Evolutionary conservation across 2,329 filamentous ascomycete genomes (phyloP).

Genomic region (Aspergillus pseudoglaucus): DNA sequence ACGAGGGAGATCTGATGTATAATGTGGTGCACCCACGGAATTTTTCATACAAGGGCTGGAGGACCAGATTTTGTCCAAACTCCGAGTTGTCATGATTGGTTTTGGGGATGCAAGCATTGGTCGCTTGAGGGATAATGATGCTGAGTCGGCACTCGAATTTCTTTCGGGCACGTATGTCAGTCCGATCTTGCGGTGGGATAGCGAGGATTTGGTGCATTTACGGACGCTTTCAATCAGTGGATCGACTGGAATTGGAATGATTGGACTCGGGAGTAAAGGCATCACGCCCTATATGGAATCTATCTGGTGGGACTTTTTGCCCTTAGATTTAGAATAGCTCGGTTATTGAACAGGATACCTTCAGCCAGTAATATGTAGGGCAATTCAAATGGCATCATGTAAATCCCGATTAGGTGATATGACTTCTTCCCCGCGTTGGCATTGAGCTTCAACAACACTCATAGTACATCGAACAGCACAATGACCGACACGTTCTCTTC

Average conservation of each 20-base stretch:
- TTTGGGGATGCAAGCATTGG: too few relatives aligned
- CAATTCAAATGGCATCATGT: too few relatives aligned
- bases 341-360: too few relatives aligned
- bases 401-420: background rate
- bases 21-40: too few relatives aligned
- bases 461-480: background rate
- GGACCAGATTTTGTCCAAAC: too few relatives aligned
- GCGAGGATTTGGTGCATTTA: background rate
- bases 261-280: background rate
- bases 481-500: slow-evolving; percentile 24
- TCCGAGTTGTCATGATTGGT: too few relatives aligned
- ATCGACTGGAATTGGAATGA: background rate
- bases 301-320: background rate
- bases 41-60: too few relatives aligned
- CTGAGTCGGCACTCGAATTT: background rate
- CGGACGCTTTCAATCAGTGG: background rate
- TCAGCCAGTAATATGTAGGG: too few relatives aligned
- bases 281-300: background rate
- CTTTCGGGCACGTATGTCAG: background rate
- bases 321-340: too few relatives aligned
- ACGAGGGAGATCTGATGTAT: background rate
- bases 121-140: too few relatives aligned
- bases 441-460: background rate
- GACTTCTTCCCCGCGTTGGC: background rate
- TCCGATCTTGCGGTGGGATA: background rate